Percentiles rank a stretch among this genome's conserved stretches.
phyloP scores from a whole-genome alignment of 1,284 basidiomycete genomes.

The Ceratobasidium sp. region DNA sequence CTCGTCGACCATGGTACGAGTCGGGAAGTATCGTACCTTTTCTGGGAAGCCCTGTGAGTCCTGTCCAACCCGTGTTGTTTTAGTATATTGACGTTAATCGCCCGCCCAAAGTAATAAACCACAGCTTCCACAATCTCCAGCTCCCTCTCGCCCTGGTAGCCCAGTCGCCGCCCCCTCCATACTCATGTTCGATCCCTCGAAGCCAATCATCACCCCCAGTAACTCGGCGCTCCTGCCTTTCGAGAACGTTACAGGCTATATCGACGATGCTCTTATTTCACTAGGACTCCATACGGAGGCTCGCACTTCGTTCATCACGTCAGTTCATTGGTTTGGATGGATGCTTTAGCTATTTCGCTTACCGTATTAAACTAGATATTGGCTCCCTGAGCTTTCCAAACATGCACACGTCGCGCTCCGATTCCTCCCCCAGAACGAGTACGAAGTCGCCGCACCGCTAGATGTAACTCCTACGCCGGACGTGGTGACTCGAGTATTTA shows the following conservation, averaged over 20 bases:
- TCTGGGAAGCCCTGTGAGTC: constrained; percentile 56
- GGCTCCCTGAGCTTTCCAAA: constrained; percentile 59
- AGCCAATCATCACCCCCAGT: not conserved
- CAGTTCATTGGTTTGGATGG: constrained; percentile 59
- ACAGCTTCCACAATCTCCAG: not conserved
- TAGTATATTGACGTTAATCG: constrained; percentile 54
- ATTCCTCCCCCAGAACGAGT: constrained; percentile 62
- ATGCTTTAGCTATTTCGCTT: constrained; percentile 49
- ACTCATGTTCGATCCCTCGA: not conserved
- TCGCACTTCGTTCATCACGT: constrained; percentile 62
- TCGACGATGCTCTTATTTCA: constrained; percentile 56
- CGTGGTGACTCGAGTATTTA: constrained; percentile 62
- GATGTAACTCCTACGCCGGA: constrained; percentile 60
- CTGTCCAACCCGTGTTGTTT: not conserved
- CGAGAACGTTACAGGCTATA: constrained; percentile 52
- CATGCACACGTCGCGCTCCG: constrained; percentile 62
- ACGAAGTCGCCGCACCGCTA: constrained; percentile 60
- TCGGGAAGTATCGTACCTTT: constrained; percentile 56
- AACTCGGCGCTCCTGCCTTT: constrained; percentile 15
- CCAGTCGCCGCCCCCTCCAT: constrained; percentile 50
- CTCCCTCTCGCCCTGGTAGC: not conserved
- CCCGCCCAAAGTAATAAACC: constrained; percentile 55
- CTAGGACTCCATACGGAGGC: constrained; percentile 62
- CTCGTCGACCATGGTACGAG: constrained; percentile 53
- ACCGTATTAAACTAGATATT: constrained; percentile 53